Percentiles rank a stretch among this genome's conserved stretches.
Conservation (phyloP, 352 stramenopile species). For the Globisporangium paddicum region DNA sequence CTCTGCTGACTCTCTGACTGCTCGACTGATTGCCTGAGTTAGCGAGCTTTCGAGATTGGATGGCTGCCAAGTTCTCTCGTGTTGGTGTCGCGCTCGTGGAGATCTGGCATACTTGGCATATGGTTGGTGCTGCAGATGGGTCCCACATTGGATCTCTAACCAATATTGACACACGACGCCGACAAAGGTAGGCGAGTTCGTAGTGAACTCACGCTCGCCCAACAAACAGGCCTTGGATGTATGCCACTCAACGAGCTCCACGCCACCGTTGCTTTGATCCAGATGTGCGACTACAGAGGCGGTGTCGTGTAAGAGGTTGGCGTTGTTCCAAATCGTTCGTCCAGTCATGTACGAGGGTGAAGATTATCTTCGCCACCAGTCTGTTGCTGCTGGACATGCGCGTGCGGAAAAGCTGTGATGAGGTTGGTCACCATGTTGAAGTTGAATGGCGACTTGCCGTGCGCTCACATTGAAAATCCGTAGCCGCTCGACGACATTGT, state of each 20-base stretch:
- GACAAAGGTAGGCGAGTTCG: not conserved
- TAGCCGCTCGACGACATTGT: not conserved
- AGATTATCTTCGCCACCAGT: not conserved
- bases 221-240: not conserved
- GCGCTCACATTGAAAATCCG: not conserved
- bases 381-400: not conserved
- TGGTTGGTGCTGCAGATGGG: not conserved
- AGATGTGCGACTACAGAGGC: not conserved
- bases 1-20: not conserved
- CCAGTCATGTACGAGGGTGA: not conserved
- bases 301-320: not conserved
- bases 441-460: not conserved
- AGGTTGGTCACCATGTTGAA: not conserved
- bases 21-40: not conserved
- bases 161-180: not conserved
- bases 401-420: not conserved
- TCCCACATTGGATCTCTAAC: not conserved
- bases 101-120: not conserved
- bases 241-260: not conserved
- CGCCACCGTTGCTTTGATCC: not conserved
- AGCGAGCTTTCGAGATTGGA: not conserved
- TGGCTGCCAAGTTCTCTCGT: not conserved
- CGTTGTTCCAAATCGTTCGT: not conserved
- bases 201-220: not conserved
- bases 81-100: not conserved